phyloP scores from a whole-genome alignment of 2,329 filamentous ascomycete genomes.

The Alternaria solani region DNA sequence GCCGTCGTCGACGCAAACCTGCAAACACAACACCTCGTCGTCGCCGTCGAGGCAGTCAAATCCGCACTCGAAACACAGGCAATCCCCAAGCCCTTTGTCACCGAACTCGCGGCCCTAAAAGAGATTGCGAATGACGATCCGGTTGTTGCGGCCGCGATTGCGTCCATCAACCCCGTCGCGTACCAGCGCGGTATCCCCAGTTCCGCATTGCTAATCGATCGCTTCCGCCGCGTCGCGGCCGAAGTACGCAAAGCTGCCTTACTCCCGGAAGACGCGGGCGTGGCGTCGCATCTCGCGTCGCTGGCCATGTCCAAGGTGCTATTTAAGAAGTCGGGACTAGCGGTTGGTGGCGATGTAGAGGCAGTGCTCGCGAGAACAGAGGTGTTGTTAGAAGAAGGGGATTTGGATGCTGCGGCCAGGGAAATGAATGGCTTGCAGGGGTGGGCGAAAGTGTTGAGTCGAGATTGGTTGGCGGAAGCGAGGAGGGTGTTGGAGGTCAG shows the following conservation, averaged over 20 bases:
- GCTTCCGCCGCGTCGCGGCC: slow-evolving; percentile 88
- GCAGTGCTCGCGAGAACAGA: slow-evolving; percentile 90
- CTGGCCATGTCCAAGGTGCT: slow-evolving; percentile 90
- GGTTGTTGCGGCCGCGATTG: slow-evolving; percentile 90
- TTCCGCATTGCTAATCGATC: slow-evolving; percentile 85
- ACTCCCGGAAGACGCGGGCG: slow-evolving; percentile 90
- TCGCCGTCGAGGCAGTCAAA: slow-evolving; percentile 92
- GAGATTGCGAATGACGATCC: slow-evolving; percentile 85
- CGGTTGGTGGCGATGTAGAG: slow-evolving; percentile 88
- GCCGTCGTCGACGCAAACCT: slow-evolving; percentile 88
- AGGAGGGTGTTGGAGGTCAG: slow-evolving; percentile 92
- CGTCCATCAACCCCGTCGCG: slow-evolving; percentile 91
- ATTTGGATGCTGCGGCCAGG: slow-evolving; percentile 87
- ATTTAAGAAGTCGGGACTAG: slow-evolving; percentile 85
- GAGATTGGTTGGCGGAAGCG: slow-evolving; percentile 92
- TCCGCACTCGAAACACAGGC: slow-evolving; percentile 78
- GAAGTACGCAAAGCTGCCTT: slow-evolving; percentile 96
- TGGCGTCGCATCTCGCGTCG: slow-evolving; percentile 92
- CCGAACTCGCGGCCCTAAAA: slow-evolving; percentile 92
- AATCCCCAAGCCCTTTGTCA: slow-evolving; percentile 83
- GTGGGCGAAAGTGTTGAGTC: slow-evolving; percentile 94
- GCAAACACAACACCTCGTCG: slow-evolving; percentile 93
- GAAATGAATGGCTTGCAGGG: slow-evolving; percentile 94
- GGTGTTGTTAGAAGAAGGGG: slow-evolving; percentile 88
- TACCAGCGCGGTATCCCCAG: slow-evolving; percentile 93